These are phyloP conservation scores for Cladophialophora psammophila DNA, from an alignment of 2,329 filamentous ascomycete species.

Conservation along the genomic window DNA sequence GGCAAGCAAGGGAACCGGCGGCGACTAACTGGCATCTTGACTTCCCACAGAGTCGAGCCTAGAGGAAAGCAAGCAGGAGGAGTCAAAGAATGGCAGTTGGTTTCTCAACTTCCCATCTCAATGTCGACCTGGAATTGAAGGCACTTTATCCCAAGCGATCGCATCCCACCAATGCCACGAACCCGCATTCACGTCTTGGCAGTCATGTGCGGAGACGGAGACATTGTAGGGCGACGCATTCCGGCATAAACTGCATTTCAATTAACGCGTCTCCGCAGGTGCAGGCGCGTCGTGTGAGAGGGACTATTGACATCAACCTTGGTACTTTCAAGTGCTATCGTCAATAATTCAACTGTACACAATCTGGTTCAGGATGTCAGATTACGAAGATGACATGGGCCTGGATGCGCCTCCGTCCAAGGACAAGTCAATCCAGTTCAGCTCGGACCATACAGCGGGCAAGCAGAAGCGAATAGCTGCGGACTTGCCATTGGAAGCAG, in stretches of 20 bases:
- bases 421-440: constrained; percentile 69
- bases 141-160: background rate
- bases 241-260: background rate
- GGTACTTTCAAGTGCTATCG: background rate
- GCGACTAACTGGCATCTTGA: constrained; percentile 24
- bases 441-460: constrained; percentile 70
- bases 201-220: background rate
- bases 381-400: constrained; percentile 72
- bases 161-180: background rate
- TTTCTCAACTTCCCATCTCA: background rate
- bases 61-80: background rate
- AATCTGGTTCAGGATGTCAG: constrained; percentile 55
- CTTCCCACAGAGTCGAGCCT: background rate
- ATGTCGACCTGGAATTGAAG: background rate
- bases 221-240: background rate
- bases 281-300: constrained; percentile 6
- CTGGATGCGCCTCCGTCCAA: constrained; percentile 63
- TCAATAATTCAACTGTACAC: background rate
- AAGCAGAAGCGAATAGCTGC: constrained; percentile 94
- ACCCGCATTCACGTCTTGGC: constrained; percentile 9
- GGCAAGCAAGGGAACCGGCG: background rate
- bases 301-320: background rate
- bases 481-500: constrained; percentile 90
- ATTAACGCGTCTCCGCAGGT: constrained; percentile 22
- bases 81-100: background rate